Percentiles rank a stretch among this genome's conserved stretches.
Conservation (phyloP, 129 eudicot genomes). For the Sambucus nigra region DNA sequence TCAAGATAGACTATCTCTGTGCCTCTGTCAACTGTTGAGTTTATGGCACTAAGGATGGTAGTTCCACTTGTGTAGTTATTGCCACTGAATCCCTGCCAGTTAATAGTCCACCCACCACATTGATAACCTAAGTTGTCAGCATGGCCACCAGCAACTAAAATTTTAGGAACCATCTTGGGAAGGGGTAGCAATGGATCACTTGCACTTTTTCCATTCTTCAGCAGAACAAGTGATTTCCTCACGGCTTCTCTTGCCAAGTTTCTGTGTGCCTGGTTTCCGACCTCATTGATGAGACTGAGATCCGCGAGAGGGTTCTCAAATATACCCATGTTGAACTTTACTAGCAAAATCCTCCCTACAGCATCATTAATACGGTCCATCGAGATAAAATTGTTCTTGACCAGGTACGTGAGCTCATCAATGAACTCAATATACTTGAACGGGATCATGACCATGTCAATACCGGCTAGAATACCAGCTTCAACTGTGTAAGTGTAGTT, state of each 20-base stretch:
- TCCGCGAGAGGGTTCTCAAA: conserved; percentile 83
- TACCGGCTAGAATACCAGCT: conserved; percentile 62
- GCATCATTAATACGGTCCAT: conserved; percentile 91
- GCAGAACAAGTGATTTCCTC: conserved; percentile 49
- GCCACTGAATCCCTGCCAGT: conserved; percentile 70
- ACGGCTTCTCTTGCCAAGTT: conserved; percentile 62
- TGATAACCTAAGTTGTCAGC: conserved; percentile 72
- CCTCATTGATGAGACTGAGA: conserved; percentile 54
- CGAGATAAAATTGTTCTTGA: conserved; percentile 56
- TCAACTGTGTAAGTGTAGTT: conserved; percentile 78
- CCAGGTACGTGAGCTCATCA: conserved; percentile 54
- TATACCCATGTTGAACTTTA: conserved; percentile 72
- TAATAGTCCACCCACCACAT: conserved; percentile 72
- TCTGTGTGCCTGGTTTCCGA: conserved; percentile 69
- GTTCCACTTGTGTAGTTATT: conserved; percentile 53
- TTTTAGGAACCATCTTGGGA: conserved; percentile 35
- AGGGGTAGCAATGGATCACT: conserved; percentile 40
- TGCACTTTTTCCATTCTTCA: conserved; percentile 46
- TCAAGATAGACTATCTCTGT: conserved; percentile 39
- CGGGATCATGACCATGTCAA: conserved; percentile 94
- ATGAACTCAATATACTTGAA: conserved; percentile 62
- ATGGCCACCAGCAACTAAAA: conserved; percentile 61
- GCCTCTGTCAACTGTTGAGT: conserved; percentile 30
- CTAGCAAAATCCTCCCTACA: conserved; percentile 62
- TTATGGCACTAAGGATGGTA: conserved; percentile 48